Evolutionary conservation across 192 early-diverging fungal genomes (phyloP), one percentile per base, ranked within the genome.

Genomic region (Gryganskiella cystojenkinii): DNA sequence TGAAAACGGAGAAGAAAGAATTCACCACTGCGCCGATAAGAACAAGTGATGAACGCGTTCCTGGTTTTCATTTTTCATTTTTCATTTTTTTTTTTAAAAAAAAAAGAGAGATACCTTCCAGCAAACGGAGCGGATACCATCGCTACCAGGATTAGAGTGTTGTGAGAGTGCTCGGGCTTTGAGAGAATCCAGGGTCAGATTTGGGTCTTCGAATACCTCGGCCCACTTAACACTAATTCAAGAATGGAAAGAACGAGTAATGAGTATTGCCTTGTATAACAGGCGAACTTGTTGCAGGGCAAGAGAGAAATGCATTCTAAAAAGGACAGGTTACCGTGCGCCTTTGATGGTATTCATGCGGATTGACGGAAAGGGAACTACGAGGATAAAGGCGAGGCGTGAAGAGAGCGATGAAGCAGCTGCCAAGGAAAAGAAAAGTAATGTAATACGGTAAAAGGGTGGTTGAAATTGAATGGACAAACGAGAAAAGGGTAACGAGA

Each of bases 51-150:
- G 43, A n/a, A 50, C 37, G 46, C 3, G n/a, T 60, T 11, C 33
- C 1, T 30, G 27, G 0, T 14, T 8, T 35, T 40, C 0, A 1
- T 10, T 50, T 17, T 19, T 54, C 52, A 31, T 7, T 53, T 24
- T 54, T 35, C 22, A 7, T 25, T 44, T 40, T 44, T 40, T 3
- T 40, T 40, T 55, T 27, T 4, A 44, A 1, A 44, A 25, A n/a
- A 27, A 54, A 54, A 13, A 22, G 31, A 33, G 9, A n/a, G 51
- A 34, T 50, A 86, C 87, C 83, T 86, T 88, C 87, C 87, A 88
- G 43, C 85, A 88, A 15, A 88, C 80, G 40, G 87, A 88, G 13
- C 87, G 80, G 37, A 88, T 69, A 11, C 85, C 81, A 25, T 82
- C 56, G 54, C 67, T 75, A 60, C 85, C 86, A n/a, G 86, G 49